These are phyloP conservation scores for Syncephalastrum monosporum DNA, from an alignment of 371 early-diverging fungal genomes.

Conservation along the genomic window DNA sequence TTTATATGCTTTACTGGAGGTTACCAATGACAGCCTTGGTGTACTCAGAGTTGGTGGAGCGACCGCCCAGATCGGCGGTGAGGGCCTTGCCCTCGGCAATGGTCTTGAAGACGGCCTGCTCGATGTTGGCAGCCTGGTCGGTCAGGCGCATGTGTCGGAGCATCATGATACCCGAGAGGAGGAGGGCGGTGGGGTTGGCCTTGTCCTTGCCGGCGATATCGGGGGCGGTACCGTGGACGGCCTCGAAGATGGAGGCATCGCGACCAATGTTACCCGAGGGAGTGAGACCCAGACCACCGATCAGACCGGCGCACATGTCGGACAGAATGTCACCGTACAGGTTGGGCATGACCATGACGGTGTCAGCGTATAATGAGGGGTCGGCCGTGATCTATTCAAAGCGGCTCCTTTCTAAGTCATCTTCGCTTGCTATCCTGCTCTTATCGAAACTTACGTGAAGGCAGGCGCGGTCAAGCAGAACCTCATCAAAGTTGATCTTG, in stretches of 20 bases:
- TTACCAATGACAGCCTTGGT: constrained; percentile 79
- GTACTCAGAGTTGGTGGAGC: constrained; percentile 89
- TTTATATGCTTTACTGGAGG: not conserved
- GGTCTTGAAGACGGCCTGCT: constrained; percentile 88
- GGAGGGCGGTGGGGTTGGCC: constrained; percentile 94
- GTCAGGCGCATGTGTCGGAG: constrained; percentile 92
- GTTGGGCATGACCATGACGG: constrained; percentile 99
- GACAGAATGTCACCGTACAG: constrained; percentile 98
- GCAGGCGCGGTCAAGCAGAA: constrained; percentile 93
- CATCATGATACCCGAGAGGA: constrained; percentile 96
- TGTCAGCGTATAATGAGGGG: constrained; percentile 85
- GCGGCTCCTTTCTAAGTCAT: too few species aligned
- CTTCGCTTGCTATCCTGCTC: not conserved
- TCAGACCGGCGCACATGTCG: constrained; percentile 97
- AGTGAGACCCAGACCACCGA: constrained; percentile 97
- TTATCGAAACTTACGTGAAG: constrained; percentile 54
- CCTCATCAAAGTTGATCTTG: constrained; percentile 87
- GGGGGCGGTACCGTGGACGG: constrained; percentile 98
- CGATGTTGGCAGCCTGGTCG: constrained; percentile 78
- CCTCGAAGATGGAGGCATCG: constrained; percentile 96
- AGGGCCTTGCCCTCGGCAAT: constrained; percentile 90
- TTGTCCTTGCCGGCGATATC: constrained; percentile 87
- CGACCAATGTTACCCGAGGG: constrained; percentile 98
- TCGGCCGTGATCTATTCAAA: constrained; percentile 84
- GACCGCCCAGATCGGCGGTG: constrained; percentile 96